Evolutionary conservation across 1,284 basidiomycete species (phyloP).

Genomic region (Xanthoconium separans): DNA sequence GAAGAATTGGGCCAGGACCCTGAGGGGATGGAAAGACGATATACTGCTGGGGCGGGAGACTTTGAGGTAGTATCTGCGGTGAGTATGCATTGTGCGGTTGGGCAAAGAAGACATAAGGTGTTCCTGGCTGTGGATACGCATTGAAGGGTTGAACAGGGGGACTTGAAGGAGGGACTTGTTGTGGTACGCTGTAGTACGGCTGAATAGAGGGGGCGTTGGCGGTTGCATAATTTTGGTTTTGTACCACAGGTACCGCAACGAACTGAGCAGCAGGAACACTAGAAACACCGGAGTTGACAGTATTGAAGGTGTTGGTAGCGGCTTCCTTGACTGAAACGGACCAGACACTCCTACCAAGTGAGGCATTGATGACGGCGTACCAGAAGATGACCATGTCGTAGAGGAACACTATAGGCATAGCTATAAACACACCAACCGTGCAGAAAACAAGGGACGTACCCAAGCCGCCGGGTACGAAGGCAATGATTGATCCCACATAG

Average conservation of each 20-base stretch:
- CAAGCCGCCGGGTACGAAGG: slow-evolving; percentile 24
- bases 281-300: neutral
- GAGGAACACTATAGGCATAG: slow-evolving; percentile 18
- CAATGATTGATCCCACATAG: slow-evolving; percentile 12
- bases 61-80: neutral
- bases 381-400: slow-evolving; percentile 23
- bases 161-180: neutral
- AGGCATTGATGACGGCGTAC: slow-evolving; percentile 23
- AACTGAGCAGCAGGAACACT: slow-evolving; percentile 9
- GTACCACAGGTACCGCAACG: neutral
- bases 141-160: slow-evolving; percentile 6
- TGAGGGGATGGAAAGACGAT: neutral
- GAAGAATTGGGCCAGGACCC: neutral
- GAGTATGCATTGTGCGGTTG: slow-evolving; percentile 1
- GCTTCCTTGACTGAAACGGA: slow-evolving; percentile 23
- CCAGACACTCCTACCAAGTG: slow-evolving; percentile 26
- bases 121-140: neutral
- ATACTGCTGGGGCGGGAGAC: neutral
- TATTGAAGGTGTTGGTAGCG: neutral
- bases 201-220: neutral
- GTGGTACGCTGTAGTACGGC: slow-evolving; percentile 14
- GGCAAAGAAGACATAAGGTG: neutral
- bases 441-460: slow-evolving; percentile 16
- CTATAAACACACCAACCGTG: neutral
- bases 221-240: slow-evolving; percentile 5